phyloP scores from a whole-genome alignment of 345 rosid genomes.

The Linum lewisii region DNA sequence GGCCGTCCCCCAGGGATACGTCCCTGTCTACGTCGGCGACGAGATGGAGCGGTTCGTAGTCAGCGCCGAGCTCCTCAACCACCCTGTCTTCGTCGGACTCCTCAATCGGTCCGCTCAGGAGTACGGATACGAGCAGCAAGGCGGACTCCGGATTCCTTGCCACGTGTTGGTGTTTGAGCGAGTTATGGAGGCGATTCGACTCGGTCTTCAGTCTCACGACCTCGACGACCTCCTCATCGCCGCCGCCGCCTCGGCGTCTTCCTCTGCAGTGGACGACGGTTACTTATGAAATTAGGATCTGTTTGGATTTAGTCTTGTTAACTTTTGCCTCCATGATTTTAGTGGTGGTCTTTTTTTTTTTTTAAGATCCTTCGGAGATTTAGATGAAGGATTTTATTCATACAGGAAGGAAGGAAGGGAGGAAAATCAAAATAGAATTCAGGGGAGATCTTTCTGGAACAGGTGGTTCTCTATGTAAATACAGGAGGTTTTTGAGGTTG shows the following conservation, averaged over 20 bases:
- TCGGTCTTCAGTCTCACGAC: constrained; percentile 51
- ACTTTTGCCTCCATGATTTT: no score
- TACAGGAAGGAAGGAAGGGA: no score
- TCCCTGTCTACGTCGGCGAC: constrained; percentile 88
- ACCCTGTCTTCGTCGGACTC: constrained; percentile 63
- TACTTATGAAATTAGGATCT: not conserved
- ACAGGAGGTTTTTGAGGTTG: not conserved
- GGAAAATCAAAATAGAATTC: no score
- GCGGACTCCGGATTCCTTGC: constrained; percentile 83
- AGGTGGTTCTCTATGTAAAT: not conserved
- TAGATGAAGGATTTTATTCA: not conserved
- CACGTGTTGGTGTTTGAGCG: constrained; percentile 78
- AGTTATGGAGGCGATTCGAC: constrained; percentile 70
- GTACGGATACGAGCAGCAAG: constrained; percentile 91
- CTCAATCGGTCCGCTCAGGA: constrained; percentile 82
- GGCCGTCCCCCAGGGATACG: constrained; percentile 67
- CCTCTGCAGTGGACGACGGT: not conserved
- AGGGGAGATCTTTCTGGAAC: not conserved
- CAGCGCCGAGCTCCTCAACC: constrained; percentile 77
- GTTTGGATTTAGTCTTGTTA: not conserved
- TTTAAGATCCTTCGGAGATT: not conserved
- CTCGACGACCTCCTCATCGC: constrained; percentile 31
- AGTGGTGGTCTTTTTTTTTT: no score
- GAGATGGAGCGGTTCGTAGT: constrained; percentile 90
- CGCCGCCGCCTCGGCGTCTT: not conserved